These are phyloP conservation scores for Tuber umbilicatum DNA, from an alignment of 495 filamentous ascomycete species.

Conservation along the genomic window DNA sequence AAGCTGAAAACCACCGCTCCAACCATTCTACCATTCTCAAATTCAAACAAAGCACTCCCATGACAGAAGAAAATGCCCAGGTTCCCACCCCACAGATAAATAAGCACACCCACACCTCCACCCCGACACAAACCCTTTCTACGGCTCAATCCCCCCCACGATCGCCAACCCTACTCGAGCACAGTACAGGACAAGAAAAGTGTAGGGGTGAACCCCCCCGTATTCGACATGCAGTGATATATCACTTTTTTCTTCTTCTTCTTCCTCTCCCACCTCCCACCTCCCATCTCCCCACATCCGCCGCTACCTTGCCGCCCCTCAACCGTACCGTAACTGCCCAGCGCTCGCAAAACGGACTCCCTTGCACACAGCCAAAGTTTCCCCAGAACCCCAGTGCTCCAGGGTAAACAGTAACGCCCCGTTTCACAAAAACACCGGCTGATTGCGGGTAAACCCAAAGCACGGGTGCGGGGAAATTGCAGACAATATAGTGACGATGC, in stretches of 20 bases:
- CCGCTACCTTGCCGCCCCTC: neutral
- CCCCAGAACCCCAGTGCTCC: too few species aligned
- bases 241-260: neutral
- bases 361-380: too few species aligned
- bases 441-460: neutral
- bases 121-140: neutral
- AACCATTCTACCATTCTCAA: neutral
- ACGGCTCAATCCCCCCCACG: neutral
- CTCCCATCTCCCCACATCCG: neutral
- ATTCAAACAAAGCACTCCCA: neutral
- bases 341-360: too few species aligned
- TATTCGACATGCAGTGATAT: neutral
- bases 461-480: neutral
- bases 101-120: neutral
- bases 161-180: too few species aligned
- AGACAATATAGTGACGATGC: neutral
- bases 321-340: too few species aligned
- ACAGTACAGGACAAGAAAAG: neutral
- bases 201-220: neutral
- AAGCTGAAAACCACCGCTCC: neutral
- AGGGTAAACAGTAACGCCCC: too few species aligned
- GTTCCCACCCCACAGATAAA: neutral
- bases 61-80: neutral
- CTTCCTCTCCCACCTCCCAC: neutral
- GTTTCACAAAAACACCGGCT: too few species aligned